Base-by-base conservation (phyloP, 768 basidiomycete genomes). In the Galerina sulciceps region DNA sequence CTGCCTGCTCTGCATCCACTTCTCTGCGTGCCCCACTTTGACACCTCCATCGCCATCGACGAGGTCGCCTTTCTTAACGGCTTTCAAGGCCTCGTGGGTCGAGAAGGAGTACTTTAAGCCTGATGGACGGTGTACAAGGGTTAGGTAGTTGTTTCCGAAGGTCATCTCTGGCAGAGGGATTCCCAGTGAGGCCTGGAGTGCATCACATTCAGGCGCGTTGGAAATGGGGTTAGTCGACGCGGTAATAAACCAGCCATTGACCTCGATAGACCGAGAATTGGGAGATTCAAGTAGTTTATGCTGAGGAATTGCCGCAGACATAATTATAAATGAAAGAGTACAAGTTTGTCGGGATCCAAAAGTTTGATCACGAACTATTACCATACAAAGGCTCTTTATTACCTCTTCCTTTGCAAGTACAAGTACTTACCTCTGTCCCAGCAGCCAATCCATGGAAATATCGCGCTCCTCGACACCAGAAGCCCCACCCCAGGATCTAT, bases 111-210 rank as follows among this genome's bases (percentile, higher is more conserved):
- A 85, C 50, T 72, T 75, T 82, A 90, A 89, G 10, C 85, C 85
- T 8, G 83, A 85, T 0, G 84, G 73, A 22, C 69, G 75, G 65
- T 98, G 93, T 34, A 81, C 78, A 22, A 99, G 74, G 3, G 79
- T 75, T 9, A 99, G 80, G 14, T 70, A 71, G 73, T 99, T 99
- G 72, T 83, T 85, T 5, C 94, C 95, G 67, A 98, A 99, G 0
- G 92, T 94, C 94, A 99, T 99, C 71, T 99, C 97, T 2, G 97
- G 97, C 1, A 96, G 73, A 0, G 96, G 92, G 22, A 99, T 80
- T 2, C 88, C 86, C 4, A 93, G 76, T 0, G 73, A 64, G 6
- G 82, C 75, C 50, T 91, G 88, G 45, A 93, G 74, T 0, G 79
- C 79, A 69, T 96, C 91, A 60, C 85, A 86, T 65, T 94, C 87